These are phyloP conservation scores for Hysterium pulicare DNA, from an alignment of 2,329 filamentous ascomycete genomes.

Conservation along the genomic window DNA sequence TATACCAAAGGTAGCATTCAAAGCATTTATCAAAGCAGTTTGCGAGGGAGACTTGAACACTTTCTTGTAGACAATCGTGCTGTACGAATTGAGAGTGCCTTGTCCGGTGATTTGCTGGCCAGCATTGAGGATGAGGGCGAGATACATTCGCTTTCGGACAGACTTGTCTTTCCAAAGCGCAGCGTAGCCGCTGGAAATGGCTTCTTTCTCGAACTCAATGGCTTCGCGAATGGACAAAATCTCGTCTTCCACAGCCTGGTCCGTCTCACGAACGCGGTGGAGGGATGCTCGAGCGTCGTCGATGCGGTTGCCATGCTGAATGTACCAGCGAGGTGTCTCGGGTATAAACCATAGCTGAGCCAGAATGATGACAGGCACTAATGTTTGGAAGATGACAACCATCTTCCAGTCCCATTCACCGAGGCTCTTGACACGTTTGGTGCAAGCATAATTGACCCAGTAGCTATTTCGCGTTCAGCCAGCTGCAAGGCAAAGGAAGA, in stretches of 20 bases:
- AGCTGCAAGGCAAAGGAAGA: constrained; percentile 1
- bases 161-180: constrained; percentile 69
- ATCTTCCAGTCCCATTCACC: constrained; percentile 73
- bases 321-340: constrained; percentile 66
- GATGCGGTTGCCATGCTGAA: constrained; percentile 58
- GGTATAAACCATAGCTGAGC: constrained; percentile 59
- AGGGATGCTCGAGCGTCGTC: constrained; percentile 60
- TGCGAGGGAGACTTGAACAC: constrained; percentile 55
- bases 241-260: constrained; percentile 66
- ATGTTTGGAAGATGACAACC: constrained; percentile 68
- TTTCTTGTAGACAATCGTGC: constrained; percentile 70
- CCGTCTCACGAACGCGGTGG: constrained; percentile 59
- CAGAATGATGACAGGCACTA: constrained; percentile 64
- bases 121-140: constrained; percentile 65
- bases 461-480: constrained; percentile 31
- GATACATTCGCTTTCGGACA: constrained; percentile 61
- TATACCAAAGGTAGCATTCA: constrained; percentile 71
- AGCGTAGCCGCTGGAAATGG: constrained; percentile 59
- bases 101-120: constrained; percentile 72
- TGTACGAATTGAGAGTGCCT: constrained; percentile 70
- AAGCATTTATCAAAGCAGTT: constrained; percentile 70
- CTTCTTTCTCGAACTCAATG: constrained; percentile 69
- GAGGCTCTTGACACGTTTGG: constrained; percentile 52
- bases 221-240: constrained; percentile 63
- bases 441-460: constrained; percentile 64